Evolutionary conservation across 2,329 filamentous ascomycete species (phyloP).

Genomic region (Colletotrichum sp.): DNA sequence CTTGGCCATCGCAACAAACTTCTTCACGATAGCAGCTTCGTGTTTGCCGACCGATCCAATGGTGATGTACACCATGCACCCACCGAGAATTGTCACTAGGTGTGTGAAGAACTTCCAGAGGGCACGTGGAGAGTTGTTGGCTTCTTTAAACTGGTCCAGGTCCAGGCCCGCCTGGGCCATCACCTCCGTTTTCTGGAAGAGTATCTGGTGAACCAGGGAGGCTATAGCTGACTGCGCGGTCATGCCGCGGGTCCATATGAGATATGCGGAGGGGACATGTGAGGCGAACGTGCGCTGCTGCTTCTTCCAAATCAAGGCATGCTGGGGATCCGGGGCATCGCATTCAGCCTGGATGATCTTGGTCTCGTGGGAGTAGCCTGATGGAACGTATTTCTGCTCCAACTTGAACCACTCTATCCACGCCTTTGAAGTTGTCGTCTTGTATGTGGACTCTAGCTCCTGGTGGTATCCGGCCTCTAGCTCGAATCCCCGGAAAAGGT

Average conservation of each 20-base stretch:
- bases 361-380: constrained; percentile 21
- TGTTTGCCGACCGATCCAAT: constrained; percentile 30
- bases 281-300: constrained; percentile 25
- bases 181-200: constrained; percentile 28
- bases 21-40: constrained; percentile 29
- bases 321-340: constrained; percentile 31
- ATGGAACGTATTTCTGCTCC: constrained; percentile 30
- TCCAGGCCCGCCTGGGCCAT: constrained; percentile 23
- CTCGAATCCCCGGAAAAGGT: constrained; percentile 27
- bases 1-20: constrained; percentile 25
- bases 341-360: constrained; percentile 28
- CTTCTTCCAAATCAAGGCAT: constrained; percentile 29
- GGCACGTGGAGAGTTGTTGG: constrained; percentile 19
- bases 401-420: constrained; percentile 30
- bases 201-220: constrained; percentile 28
- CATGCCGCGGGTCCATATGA: constrained; percentile 33
- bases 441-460: constrained; percentile 28
- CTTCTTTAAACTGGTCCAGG: constrained; percentile 24
- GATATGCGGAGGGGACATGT: constrained; percentile 24
- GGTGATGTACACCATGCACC: constrained; percentile 28
- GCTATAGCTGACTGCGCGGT: constrained; percentile 30
- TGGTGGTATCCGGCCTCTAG: constrained; percentile 29
- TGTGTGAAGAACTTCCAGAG: constrained; percentile 27
- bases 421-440: constrained; percentile 27
- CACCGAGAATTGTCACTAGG: constrained; percentile 23